Evolutionary conservation across 2,329 filamentous ascomycete genomes (phyloP).

Genomic region (Penicillium sclerotigenum): DNA sequence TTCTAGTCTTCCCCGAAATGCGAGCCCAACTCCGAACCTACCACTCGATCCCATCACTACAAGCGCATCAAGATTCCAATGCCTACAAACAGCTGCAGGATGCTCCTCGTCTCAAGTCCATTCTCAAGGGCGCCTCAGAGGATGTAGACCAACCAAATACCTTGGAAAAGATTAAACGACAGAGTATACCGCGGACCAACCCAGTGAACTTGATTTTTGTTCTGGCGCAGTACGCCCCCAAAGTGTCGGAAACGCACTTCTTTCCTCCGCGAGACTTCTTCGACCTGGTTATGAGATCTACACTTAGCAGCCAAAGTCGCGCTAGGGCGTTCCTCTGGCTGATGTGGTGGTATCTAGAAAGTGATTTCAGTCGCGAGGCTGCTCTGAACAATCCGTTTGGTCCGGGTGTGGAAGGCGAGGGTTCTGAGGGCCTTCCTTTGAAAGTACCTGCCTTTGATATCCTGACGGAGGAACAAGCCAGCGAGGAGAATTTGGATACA

Average conservation of each 20-base stretch:
- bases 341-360: slow-evolving; percentile 99
- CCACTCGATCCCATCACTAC: slow-evolving; percentile 93
- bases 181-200: slow-evolving; percentile 75
- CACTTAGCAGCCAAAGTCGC: slow-evolving; percentile 75
- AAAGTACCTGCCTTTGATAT: slow-evolving; percentile 49
- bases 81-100: slow-evolving; percentile 98
- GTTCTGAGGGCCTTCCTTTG: slow-evolving; percentile 43
- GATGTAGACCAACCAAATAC: slow-evolving; percentile 81
- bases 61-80: slow-evolving; percentile 90
- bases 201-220: slow-evolving; percentile 97
- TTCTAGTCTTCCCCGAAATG: slow-evolving; percentile 95
- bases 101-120: slow-evolving; percentile 91
- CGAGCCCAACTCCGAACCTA: slow-evolving; percentile 95
- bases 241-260: slow-evolving; percentile 91
- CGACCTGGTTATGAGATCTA: slow-evolving; percentile 89
- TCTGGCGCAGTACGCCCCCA: slow-evolving; percentile 82
- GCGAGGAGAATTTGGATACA: slow-evolving; percentile 51
- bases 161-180: slow-evolving; percentile 73
- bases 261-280: slow-evolving; percentile 84
- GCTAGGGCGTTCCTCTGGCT: slow-evolving; percentile 92
- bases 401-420: slow-evolving; percentile 44
- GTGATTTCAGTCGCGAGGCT: slow-evolving; percentile 84
- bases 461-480: slow-evolving; percentile 50
- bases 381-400: slow-evolving; percentile 91
- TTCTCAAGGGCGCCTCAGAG: slow-evolving; percentile 93